Evolutionary conservation across 164 flowering plant genomes (phyloP).

Genomic region (Vitis rupestris): DNA sequence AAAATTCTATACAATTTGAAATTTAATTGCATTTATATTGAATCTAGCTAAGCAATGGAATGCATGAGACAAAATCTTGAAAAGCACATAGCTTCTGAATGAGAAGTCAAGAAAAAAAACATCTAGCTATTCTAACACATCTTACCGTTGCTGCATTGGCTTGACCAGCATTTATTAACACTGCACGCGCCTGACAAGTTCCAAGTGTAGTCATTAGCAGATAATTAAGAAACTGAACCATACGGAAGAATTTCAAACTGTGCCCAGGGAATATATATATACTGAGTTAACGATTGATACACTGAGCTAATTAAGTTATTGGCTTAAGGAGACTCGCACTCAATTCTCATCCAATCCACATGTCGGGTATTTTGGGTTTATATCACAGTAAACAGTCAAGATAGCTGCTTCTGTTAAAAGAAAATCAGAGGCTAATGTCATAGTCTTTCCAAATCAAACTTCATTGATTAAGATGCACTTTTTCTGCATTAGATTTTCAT

Average conservation of each 20-base stretch:
- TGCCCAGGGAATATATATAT: too few species aligned
- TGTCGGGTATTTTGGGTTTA: not conserved
- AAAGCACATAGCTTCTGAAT: not conserved
- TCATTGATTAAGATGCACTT: not conserved
- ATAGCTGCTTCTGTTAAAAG: too few species aligned
- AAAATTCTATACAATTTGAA: not conserved
- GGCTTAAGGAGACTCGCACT: not conserved
- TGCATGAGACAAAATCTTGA: not conserved
- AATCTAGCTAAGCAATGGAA: not conserved
- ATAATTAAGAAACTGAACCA: not conserved
- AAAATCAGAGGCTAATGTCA: not conserved
- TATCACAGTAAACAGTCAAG: too few species aligned
- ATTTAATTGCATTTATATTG: not conserved
- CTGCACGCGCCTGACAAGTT: conserved; percentile 84
- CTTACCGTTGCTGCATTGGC: conserved; percentile 98
- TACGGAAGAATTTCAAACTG: too few species aligned
- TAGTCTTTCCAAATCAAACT: not conserved
- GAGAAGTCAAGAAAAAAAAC: not conserved
- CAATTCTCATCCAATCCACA: not conserved
- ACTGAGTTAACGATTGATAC: too few species aligned
- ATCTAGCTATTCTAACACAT: not conserved
- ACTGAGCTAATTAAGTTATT: not conserved
- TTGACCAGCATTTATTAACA: conserved; percentile 97
- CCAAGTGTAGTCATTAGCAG: conserved; percentile 1
- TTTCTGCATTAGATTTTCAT: not conserved